Conservation (phyloP, 768 basidiomycete genomes). For the Mycena rosella region DNA sequence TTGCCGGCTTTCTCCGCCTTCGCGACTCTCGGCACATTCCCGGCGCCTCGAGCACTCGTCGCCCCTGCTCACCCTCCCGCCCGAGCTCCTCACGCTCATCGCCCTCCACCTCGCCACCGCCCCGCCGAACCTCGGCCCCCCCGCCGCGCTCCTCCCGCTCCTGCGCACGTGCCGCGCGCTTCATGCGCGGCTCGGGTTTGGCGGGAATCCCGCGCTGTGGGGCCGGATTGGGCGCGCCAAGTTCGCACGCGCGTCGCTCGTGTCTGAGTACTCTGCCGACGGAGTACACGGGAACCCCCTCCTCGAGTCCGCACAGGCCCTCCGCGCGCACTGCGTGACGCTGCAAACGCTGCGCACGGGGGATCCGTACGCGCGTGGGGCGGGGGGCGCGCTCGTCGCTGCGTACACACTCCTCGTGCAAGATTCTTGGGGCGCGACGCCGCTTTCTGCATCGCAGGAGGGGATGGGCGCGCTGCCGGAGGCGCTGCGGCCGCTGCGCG, state of each 20-base stretch:
- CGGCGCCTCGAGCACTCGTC: too few relatives aligned
- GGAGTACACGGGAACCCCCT: neutral
- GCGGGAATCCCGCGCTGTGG: slow-evolving; percentile 1
- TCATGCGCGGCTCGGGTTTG: neutral
- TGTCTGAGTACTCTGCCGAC: neutral
- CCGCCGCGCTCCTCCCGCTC: slow-evolving; percentile 31
- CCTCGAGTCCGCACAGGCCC: neutral
- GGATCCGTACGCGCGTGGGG: neutral
- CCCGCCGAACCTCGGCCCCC: slow-evolving; percentile 34
- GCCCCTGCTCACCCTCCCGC: too few relatives aligned
- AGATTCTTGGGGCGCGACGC: neutral
- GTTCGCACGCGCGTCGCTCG: neutral
- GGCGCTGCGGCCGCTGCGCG: neutral
- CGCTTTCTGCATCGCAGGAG: neutral
- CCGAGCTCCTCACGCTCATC: slow-evolving; percentile 22
- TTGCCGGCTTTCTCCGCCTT: too few relatives aligned
- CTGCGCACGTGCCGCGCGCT: slow-evolving; percentile 6
- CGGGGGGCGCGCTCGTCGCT: neutral
- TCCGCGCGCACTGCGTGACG: neutral
- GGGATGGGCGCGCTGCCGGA: neutral
- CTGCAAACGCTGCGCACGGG: neutral
- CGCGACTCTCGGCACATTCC: too few relatives aligned
- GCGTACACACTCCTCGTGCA: neutral
- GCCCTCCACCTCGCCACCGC: slow-evolving; percentile 28
- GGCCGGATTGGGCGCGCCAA: slow-evolving; percentile 10